These are phyloP conservation scores for Oryza nivara DNA, from an alignment of 176 grass and related monocot genomes.

Conservation along the genomic window DNA sequence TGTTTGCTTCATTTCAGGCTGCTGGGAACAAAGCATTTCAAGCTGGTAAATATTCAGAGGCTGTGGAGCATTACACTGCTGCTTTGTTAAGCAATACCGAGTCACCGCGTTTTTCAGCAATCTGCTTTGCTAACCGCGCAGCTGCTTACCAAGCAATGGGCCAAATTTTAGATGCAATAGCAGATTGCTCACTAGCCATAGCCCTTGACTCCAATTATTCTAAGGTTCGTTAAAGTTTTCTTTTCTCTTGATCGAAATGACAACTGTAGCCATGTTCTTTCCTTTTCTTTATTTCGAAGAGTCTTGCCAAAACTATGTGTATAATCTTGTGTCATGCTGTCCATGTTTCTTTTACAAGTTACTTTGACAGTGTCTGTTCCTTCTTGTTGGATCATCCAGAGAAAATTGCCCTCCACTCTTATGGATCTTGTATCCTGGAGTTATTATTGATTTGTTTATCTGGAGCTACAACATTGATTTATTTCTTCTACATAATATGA, in stretches of 20 bases:
- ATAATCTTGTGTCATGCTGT: conserved; percentile 1
- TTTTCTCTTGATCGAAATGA: conserved; percentile 26
- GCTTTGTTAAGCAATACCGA: conserved; percentile 68
- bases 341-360: conserved; percentile 34
- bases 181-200: conserved; percentile 89
- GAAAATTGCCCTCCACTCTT: neutral
- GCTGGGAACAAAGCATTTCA: conserved; percentile 93
- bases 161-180: conserved; percentile 87
- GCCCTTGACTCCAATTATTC: conserved; percentile 68
- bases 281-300: conserved; percentile 16
- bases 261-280: neutral
- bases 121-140: conserved; percentile 90
- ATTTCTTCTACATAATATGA: neutral
- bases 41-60: conserved; percentile 72
- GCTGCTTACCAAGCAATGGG: conserved; percentile 83
- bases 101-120: conserved; percentile 66
- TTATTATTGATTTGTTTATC: conserved; percentile 27
- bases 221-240: conserved; percentile 64
- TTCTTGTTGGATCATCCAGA: conserved; percentile 18
- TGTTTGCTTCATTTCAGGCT: conserved; percentile 58
- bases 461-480: conserved; percentile 26
- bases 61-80: conserved; percentile 82
- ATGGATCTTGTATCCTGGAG: neutral
- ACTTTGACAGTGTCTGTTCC: conserved; percentile 7
- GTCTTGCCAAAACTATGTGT: neutral